Base-by-base conservation (phyloP, 129 eudicot species). In the Chrysanthemum lavandulifolium region DNA sequence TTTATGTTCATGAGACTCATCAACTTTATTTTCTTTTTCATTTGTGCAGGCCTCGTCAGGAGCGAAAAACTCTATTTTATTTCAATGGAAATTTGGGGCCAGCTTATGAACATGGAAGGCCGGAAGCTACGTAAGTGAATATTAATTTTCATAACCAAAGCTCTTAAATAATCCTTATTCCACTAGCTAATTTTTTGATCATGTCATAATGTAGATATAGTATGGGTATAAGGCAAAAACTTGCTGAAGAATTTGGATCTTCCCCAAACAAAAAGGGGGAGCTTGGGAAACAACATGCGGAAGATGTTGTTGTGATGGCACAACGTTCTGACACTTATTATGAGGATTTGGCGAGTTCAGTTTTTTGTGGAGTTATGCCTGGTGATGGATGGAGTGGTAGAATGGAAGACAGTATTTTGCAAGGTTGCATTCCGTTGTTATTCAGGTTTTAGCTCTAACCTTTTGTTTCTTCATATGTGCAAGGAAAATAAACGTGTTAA, bases 301-400 rank as follows among this genome's bases (percentile, higher is more conserved):
- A 82, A 63, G 98, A 89, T 77, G 98, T 93, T 79, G 69, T 86
- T 60, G 98, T 94, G 76, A 86, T 91, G 45, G 79, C 93, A 13
- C 14, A 77, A n/a, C 97, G 86, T 33, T 76, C 96, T 16, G 88
- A 84, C 10, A 82, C 85, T 73, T 94, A 94, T 74, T 81, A 86
- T 3, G 86, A 84, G 45, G 91, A 79, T 71, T 58, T 94, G 73
- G 98, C 98, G 1, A 88, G 78, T 75, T 94, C 98, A 5, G 61
- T 84, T 18, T 94, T 94, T 57, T 94, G 98, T 80, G 98, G 98
- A 79, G 98, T 88, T 64, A 82, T 94, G 90, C 98, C 98, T 52
- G 98, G 98, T 51, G 98, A 94, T 69, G 98, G 98, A 53, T 94
- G 98, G 98, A 94, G 98, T 70, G 98, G 98, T 64, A 83, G 98